Evolutionary conservation across 495 filamentous ascomycete genomes (phyloP).

Genomic region (Cercophora scortea): DNA sequence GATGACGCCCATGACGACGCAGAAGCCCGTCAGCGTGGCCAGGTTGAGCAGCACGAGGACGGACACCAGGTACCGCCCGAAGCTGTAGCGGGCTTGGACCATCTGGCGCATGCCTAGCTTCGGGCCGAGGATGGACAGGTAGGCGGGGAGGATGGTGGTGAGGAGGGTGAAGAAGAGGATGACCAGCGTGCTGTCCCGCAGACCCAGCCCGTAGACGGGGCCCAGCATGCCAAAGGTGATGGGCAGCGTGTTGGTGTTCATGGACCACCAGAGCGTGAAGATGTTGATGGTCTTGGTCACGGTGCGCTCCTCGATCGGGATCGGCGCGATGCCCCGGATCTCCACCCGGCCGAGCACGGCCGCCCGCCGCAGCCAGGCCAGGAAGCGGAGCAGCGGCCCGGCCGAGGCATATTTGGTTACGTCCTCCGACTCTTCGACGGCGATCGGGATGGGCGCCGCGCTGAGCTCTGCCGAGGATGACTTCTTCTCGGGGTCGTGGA

Average conservation of each 20-base stretch:
- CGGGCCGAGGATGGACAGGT: slow-evolving; percentile 42
- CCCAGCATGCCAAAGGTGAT: slow-evolving; percentile 52
- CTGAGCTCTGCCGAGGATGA: too few relatives aligned
- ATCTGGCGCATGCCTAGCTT: slow-evolving; percentile 49
- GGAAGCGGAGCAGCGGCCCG: too few relatives aligned
- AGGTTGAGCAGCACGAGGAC: slow-evolving; percentile 44
- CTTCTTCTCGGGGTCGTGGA: too few relatives aligned
- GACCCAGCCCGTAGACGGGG: slow-evolving; percentile 37
- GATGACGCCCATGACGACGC: slow-evolving; percentile 37
- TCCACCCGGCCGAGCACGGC: slow-evolving; percentile 25
- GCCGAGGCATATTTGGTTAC: too few relatives aligned
- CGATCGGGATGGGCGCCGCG: too few relatives aligned
- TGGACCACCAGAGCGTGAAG: slow-evolving; percentile 39
- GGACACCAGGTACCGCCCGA: slow-evolving; percentile 36
- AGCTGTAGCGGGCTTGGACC: slow-evolving; percentile 47
- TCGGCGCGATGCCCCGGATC: slow-evolving; percentile 41
- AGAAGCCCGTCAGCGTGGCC: slow-evolving; percentile 41
- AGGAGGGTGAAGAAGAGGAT: slow-evolving; percentile 50
- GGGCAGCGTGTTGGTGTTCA: slow-evolving; percentile 34
- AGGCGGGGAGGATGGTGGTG: slow-evolving; percentile 40
- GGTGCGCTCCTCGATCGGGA: slow-evolving; percentile 43
- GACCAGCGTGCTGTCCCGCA: slow-evolving; percentile 40
- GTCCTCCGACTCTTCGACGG: too few relatives aligned
- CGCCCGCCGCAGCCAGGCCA: neutral
- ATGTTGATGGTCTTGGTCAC: slow-evolving; percentile 39